Base-by-base conservation (phyloP, 345 rosid genomes). In the Murraya paniculata region DNA sequence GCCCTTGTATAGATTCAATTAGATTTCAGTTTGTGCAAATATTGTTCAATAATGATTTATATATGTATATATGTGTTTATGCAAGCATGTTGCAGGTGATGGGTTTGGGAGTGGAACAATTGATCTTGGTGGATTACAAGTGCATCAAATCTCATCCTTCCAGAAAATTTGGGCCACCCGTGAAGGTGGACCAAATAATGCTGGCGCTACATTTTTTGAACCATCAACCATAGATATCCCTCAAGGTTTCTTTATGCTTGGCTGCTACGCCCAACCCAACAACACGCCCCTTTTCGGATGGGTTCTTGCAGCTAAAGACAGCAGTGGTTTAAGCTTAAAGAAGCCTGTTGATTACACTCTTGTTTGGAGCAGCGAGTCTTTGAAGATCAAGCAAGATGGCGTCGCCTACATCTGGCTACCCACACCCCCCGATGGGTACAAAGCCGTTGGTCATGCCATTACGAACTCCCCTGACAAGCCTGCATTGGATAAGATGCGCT, bases 321-420 rank as follows among this genome's bases (percentile, higher is more conserved):
- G 83, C 57, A 53, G 57, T 53, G 57, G 21, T 18, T 53, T 45
- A 45, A 45, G 13, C 57, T 53, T 95, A 38, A 81, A 82, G 48
- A 81, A 78, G 30, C 99, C 99, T 14, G 4, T 83, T 5, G 99
- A 93, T 82, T 95, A 91, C 83, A 86, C 83, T 60, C 97, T 95
- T 55, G 86, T 92, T 60, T 93, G 90, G 91, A 92, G 84, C 84
- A 92, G 96, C 6, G 92, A 92, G 68, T 80, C 91, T 27, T 24
- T 80, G 72, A 84, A 85, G 33, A 87, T 91, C 74, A 88, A 89
- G 77, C 94, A 92, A 84, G 94, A 90, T 9, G 90, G 92, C 1
- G 5, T 69, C 27, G 92, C 88, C 1, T 95, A 85, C n/a, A 16
- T 93, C 57, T 95, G 99, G 99, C 84, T 86, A 13, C 99, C 99